Base-by-base conservation (phyloP, 116 monocot genomes). In the Zostera marina region DNA sequence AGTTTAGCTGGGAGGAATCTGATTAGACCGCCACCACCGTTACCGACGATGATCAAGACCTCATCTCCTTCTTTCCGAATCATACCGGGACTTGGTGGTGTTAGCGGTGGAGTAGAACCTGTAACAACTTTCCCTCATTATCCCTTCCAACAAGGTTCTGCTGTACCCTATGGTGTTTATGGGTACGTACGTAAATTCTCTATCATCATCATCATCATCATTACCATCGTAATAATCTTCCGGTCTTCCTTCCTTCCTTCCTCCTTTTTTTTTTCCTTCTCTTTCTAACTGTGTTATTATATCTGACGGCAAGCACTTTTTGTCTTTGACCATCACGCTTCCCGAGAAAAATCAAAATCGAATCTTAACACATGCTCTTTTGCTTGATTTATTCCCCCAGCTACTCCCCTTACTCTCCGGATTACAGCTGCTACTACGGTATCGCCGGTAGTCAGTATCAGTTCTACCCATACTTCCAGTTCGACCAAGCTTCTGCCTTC, bases 391-490 rank as follows among this genome's bases (percentile, higher is more conserved):
- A 9, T 24, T 24, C 11, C 71, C 71, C 58, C 79, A 91, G 91
- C 73, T 91, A 85, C 62, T 79, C 82, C 23, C 75, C 77, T 9
- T 91, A 91, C 68, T 80, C 86, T 40, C 38, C 74, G 22, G 91
- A 85, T 14, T 91, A 85, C 44, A 56, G 52, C 22, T 91, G n/a
- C n/a, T n/a, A n/a, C n/a, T n/a, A n/a, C n/a, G n/a, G n/a, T n/a
- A n/a, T n/a, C n/a, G n/a, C n/a, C n/a, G n/a, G n/a, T n/a, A n/a
- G n/a, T n/a, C n/a, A n/a, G n/a, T n/a, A n/a, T n/a, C n/a, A n/a
- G n/a, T 76, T 69, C 73, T 87, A 83, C 65, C 92, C 86, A 32
- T 86, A 83, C 69, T 80, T 67, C 54, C 91, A 82, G 71, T 73
- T 70, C 11, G 72, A 80, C 7, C 74, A 72, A n/a, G n/a, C n/a